Base-by-base conservation (phyloP, 2,329 filamentous ascomycete species). In the Plectosphaerella cucumerina region DNA sequence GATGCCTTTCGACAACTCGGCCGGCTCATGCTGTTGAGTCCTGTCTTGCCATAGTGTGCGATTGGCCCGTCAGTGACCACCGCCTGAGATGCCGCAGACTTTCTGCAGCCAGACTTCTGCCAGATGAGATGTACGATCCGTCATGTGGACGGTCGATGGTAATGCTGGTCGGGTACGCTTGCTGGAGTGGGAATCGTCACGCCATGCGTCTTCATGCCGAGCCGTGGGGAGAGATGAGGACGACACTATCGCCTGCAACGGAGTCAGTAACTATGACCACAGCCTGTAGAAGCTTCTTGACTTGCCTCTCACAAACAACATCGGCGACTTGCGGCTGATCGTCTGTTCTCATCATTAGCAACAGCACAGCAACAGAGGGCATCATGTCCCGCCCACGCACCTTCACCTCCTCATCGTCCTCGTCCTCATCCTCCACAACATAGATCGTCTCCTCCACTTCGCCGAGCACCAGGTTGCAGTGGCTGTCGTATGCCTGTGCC, bases 381-480 rank as follows among this genome's bases (percentile, higher is more conserved):
- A 14, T 11, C 31, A 8, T n/a, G 26, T 15, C 42, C 14, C 10
- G 22, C 43, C 17, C 50, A 58, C 76, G 59, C 66, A 92, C 89
- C 77, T 85, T 89, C 62, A 90, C 77, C 23, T 83, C 82, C 52
- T 93, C 86, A 52, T 88, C 85, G 20, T 90, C 87, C 15, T 87
- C 83, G 39, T 95, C 90, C 14, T 91, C 88, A 53, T 96, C 92
- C 53, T 96, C 92, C 5, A 96, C 86, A 33, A 93, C 79, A 67
- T 96, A 99, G 59, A 99, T 91, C 6, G 93, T 97, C 77, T 99
- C 94, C 66, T 97, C 91, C 5, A 97, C 94, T 59, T 99, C 94
- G 50, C 94, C 93, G 6, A 99, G 80, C 6, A 99, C 90, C 43
- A 99, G 73, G 65, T 99, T 99, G 80, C 95, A 99, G 70, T 99